phyloP scores from a whole-genome alignment of 805 yeast species.

The Spathaspora passalidarum region DNA sequence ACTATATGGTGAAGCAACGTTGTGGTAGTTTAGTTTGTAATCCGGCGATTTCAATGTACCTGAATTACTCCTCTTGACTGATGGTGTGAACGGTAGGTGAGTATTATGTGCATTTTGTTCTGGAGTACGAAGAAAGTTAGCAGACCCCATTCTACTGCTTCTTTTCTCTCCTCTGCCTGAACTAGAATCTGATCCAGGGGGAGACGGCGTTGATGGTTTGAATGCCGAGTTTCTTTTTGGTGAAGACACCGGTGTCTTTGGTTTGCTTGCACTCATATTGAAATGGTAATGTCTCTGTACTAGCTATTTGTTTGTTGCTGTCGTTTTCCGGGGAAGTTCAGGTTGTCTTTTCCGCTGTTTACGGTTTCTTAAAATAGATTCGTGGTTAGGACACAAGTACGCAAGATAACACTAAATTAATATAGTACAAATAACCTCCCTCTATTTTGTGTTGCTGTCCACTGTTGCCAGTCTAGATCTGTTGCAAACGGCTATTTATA shows the following conservation, averaged over 20 bases:
- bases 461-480: neutral
- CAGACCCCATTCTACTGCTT: conserved; percentile 16
- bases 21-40: conserved; percentile 21
- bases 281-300: neutral
- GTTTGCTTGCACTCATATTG: conserved; percentile 23
- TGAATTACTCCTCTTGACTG: conserved; percentile 32
- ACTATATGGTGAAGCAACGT: conserved; percentile 27
- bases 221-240: conserved; percentile 22
- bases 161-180: neutral
- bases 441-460: neutral
- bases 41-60: conserved; percentile 35
- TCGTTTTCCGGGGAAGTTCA: no score
- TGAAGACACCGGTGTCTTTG: conserved; percentile 34
- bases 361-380: no score
- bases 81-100: conserved; percentile 35
- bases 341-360: no score
- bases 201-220: conserved; percentile 30
- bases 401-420: neutral
- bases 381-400: neutral
- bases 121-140: conserved; percentile 32
- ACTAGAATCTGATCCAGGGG: conserved; percentile 11
- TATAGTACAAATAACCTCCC: neutral
- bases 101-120: conserved; percentile 20
- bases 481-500: no score
- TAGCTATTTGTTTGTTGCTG: neutral